phyloP scores from a whole-genome alignment of 1,139 yeast genomes.

The Casaregolazyma suthepensis region DNA sequence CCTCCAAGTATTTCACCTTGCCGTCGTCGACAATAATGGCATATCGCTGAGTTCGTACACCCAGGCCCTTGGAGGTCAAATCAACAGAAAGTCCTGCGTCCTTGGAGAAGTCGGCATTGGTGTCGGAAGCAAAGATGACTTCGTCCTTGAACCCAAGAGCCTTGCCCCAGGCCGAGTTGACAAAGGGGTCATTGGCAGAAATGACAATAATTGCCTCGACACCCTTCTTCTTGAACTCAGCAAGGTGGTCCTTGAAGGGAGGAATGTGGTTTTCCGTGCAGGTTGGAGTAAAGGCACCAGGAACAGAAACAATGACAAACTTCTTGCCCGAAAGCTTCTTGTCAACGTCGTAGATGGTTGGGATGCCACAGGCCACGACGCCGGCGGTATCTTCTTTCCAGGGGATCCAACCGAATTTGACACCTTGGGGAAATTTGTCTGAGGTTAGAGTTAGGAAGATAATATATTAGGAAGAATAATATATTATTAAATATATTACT shows the following conservation, averaged over 20 bases:
- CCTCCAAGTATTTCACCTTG: slow-evolving; percentile 55
- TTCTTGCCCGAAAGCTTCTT: slow-evolving; percentile 45
- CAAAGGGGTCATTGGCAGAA: slow-evolving; percentile 81
- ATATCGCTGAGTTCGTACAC: slow-evolving; percentile 64
- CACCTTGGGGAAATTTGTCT: slow-evolving; percentile 45
- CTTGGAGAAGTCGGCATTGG: slow-evolving; percentile 56
- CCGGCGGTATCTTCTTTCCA: slow-evolving; percentile 40
- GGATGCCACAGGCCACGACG: slow-evolving; percentile 49
- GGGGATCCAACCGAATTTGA: slow-evolving; percentile 54
- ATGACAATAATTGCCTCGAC: slow-evolving; percentile 66
- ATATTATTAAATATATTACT: too few relatives aligned
- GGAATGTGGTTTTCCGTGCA: slow-evolving; percentile 83
- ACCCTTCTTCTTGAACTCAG: slow-evolving; percentile 58
- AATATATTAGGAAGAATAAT: not conserved
- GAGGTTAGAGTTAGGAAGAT: not conserved
- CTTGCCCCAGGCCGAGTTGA: slow-evolving; percentile 74
- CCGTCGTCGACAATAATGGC: slow-evolving; percentile 67
- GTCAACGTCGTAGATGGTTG: slow-evolving; percentile 46
- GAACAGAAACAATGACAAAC: slow-evolving; percentile 71
- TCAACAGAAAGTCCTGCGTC: slow-evolving; percentile 57
- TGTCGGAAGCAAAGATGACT: slow-evolving; percentile 64
- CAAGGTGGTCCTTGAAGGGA: slow-evolving; percentile 50
- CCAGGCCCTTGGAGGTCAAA: slow-evolving; percentile 51
- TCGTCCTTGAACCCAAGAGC: slow-evolving; percentile 49
- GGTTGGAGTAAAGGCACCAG: slow-evolving; percentile 91